Conservation (phyloP, 176 grass and related monocot species). For the Carex parvula region DNA sequence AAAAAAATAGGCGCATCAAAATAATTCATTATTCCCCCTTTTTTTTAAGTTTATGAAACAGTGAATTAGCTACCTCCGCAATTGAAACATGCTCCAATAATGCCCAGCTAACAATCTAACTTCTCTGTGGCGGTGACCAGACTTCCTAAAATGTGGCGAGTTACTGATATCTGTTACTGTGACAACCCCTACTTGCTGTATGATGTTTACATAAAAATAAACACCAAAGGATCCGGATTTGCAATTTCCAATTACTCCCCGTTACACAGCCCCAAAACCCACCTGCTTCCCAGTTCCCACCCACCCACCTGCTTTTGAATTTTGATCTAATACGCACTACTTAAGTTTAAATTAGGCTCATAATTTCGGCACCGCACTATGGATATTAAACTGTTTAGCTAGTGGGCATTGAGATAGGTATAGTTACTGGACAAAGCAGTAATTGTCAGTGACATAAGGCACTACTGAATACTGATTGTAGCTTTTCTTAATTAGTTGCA, state of each 20-base stretch:
- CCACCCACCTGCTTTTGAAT: neutral
- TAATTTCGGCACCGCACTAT: neutral
- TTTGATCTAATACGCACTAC: neutral
- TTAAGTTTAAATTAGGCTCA: neutral
- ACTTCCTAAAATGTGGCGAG: neutral
- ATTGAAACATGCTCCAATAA: neutral
- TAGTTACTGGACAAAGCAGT: slow-evolving; percentile 11
- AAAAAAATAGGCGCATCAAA: no score
- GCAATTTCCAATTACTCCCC: neutral
- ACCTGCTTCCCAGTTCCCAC: slow-evolving; percentile 18
- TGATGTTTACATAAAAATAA: neutral
- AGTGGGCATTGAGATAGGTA: slow-evolving; percentile 12
- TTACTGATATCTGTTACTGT: neutral
- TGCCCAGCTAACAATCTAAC: neutral
- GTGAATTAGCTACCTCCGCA: neutral
- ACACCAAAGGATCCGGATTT: neutral
- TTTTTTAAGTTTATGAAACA: neutral
- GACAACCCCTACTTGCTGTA: neutral
- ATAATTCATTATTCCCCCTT: neutral
- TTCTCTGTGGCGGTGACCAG: neutral
- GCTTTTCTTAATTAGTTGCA: no score
- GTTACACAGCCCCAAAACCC: slow-evolving; percentile 8
- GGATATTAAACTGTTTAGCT: slow-evolving; percentile 1
- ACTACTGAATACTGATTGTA: neutral
- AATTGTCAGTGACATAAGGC: slow-evolving; percentile 16